phyloP scores from a whole-genome alignment of 78 protist genomes.

The Mantamonas sphyraenae region DNA sequence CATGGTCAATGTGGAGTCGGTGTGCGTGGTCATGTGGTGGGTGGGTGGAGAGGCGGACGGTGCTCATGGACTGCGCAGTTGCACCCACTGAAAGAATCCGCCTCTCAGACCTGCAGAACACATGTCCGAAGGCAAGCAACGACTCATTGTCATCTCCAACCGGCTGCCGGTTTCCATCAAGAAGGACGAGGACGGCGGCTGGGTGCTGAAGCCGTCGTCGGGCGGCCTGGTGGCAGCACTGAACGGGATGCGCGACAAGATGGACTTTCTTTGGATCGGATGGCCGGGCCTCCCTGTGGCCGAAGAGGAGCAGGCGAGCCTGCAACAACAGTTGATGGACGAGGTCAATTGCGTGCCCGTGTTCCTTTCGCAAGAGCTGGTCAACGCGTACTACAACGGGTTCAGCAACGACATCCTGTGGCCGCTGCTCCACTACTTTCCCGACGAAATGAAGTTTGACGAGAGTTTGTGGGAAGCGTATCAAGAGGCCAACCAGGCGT shows the following conservation, averaged over 20 bases:
- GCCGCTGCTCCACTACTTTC: slow-evolving; percentile 75
- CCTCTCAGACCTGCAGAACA: no score
- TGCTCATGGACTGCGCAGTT: no score
- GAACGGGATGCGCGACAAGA: not conserved
- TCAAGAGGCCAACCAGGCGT: slow-evolving; percentile 40
- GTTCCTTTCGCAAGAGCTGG: slow-evolving; percentile 28
- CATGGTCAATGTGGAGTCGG: no score
- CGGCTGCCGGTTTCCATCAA: no score
- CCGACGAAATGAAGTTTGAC: slow-evolving; percentile 32
- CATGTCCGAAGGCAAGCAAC: no score
- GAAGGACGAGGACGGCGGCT: not conserved
- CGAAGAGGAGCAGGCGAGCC: not conserved
- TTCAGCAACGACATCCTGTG: slow-evolving; percentile 67
- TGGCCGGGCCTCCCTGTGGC: not conserved
- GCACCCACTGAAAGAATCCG: no score
- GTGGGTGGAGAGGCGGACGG: no score
- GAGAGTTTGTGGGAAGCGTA: slow-evolving; percentile 44
- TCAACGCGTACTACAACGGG: slow-evolving; percentile 52
- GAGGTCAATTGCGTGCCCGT: slow-evolving; percentile 59
- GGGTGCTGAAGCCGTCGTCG: no score
- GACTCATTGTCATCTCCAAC: not conserved
- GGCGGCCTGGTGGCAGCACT: slow-evolving; percentile 22
- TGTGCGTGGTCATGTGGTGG: no score
- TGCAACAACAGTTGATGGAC: not conserved
- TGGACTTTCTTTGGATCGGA: slow-evolving; percentile 7